Evolutionary conservation across 805 yeast genomes (phyloP), one percentile per base, ranked within the genome.

Genomic region (Suhomyces prunicola): DNA sequence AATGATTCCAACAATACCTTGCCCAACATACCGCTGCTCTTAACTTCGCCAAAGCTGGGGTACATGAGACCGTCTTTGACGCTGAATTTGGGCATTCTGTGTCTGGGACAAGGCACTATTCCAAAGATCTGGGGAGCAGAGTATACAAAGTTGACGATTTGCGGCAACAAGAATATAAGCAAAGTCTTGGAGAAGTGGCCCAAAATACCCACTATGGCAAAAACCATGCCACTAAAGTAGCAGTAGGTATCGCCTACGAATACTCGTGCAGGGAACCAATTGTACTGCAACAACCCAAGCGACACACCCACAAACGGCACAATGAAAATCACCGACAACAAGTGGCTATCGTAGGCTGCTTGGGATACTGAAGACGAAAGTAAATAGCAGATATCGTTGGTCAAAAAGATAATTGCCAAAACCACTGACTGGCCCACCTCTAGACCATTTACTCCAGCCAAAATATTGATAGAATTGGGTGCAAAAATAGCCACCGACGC

Each of bases 221-320:
- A 91, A 0, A 94, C 96, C 99, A 94, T 94, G 3, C 99, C 99
- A 24, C 97, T 90, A 69, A 94, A 92, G 71, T 94, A 94, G 72
- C 99, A 94, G 75, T 88, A 94, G 0, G 99, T 93, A 67, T 94
- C 99, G 29, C 99, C 99, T 6, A 94, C 99, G 72, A 94, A 94
- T 1, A 90, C 98, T 52, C 73, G 73, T 0, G 99, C 90, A 0
- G 99, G 99, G 74, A 78, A 94, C 87, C 92, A 88, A 67, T 94
- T 94, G 74, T 78, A 86, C 60, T 81, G 83, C 60, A 88, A 80
- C 51, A 94, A 72, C 0, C 88, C 96, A 1, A 86, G 56, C 0
- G 96, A 83, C 7, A 90, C 94, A 1, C 97, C 97, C 41, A 93
- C 64, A 64, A 93, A 87, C 22, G 99, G 99, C 1, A 92, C 73